A percentile compares a stretch with the other conserved stretches of the same genome.
phyloP scores from a whole-genome alignment of 2,329 filamentous ascomycete species.

The Coniochaeta prunicola region DNA sequence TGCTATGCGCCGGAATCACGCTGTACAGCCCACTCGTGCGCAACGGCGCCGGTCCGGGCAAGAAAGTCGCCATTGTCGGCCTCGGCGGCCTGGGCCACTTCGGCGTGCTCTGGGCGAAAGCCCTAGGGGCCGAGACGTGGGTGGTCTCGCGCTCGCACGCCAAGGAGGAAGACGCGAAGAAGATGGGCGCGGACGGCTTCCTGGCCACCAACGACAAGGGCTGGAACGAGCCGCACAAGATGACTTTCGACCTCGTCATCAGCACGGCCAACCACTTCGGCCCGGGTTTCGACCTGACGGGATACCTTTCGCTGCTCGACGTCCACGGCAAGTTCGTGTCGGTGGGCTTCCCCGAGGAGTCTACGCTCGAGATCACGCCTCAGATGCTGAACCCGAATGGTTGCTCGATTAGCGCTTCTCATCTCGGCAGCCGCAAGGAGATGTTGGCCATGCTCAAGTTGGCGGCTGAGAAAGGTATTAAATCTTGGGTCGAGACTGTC shows the following conservation, averaged over 20 bases:
- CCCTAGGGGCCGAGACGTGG: slow-evolving; percentile 54
- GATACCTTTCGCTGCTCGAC: slow-evolving; percentile 59
- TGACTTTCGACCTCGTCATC: slow-evolving; percentile 51
- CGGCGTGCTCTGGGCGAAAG: slow-evolving; percentile 60
- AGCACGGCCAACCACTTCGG: slow-evolving; percentile 49
- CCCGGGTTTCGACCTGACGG: slow-evolving; percentile 48
- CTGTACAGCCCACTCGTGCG: slow-evolving; percentile 55
- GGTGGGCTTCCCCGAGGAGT: too few relatives aligned
- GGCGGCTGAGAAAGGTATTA: too few relatives aligned
- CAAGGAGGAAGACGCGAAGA: slow-evolving; percentile 48
- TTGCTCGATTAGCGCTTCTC: too few relatives aligned
- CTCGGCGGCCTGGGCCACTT: slow-evolving; percentile 65
- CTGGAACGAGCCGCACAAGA: slow-evolving; percentile 45
- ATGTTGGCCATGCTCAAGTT: too few relatives aligned
- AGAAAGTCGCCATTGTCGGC: slow-evolving; percentile 60
- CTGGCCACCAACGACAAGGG: slow-evolving; percentile 41
- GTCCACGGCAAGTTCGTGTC: slow-evolving; percentile 40
- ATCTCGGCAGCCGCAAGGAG: too few relatives aligned
- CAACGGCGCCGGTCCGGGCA: slow-evolving; percentile 60
- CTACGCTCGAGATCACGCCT: too few relatives aligned
- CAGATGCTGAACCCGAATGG: too few relatives aligned
- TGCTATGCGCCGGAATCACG: slow-evolving; percentile 66
- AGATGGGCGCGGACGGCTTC: slow-evolving; percentile 49
- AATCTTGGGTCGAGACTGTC: too few relatives aligned
- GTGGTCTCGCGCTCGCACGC: slow-evolving; percentile 47